These are phyloP conservation scores for Aureobasidium sp. DNA, from an alignment of 2,329 filamentous ascomycete species.

Conservation along the genomic window DNA sequence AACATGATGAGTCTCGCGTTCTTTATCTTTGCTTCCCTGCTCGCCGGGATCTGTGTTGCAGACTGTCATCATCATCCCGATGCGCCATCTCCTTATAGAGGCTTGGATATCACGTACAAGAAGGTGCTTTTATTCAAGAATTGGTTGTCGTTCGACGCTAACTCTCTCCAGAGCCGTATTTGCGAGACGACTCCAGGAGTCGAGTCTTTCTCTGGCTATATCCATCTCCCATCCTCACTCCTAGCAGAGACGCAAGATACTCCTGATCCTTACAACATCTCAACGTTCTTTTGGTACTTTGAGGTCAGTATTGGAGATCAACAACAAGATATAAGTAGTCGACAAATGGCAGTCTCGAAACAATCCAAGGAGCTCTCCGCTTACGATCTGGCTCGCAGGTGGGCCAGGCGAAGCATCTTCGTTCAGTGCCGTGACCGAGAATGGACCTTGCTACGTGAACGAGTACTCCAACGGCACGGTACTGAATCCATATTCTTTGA, in stretches of 20 bases:
- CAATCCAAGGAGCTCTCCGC: slow-evolving; percentile 36
- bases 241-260: slow-evolving; percentile 16
- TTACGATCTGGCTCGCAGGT: slow-evolving; percentile 57
- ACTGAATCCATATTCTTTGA: slow-evolving; percentile 37
- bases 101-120: neutral
- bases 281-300: slow-evolving; percentile 46
- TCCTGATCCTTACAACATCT: slow-evolving; percentile 35
- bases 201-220: slow-evolving; percentile 31
- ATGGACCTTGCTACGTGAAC: slow-evolving; percentile 40
- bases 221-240: slow-evolving; percentile 19
- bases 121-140: neutral
- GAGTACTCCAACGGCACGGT: slow-evolving; percentile 34
- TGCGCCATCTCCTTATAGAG: neutral
- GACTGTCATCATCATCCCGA: neutral
- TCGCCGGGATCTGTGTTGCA: neutral
- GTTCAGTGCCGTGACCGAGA: slow-evolving; percentile 51
- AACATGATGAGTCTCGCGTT: neutral
- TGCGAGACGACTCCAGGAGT: slow-evolving; percentile 43
- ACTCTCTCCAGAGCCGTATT: slow-evolving; percentile 16
- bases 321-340: neutral
- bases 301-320: slow-evolving; percentile 25
- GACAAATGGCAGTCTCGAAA: slow-evolving; percentile 29
- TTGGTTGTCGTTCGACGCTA: neutral
- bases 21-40: neutral
- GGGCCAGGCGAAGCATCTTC: slow-evolving; percentile 56